Conservation (phyloP, 768 basidiomycete species). For the Tephrocybe rancida region DNA sequence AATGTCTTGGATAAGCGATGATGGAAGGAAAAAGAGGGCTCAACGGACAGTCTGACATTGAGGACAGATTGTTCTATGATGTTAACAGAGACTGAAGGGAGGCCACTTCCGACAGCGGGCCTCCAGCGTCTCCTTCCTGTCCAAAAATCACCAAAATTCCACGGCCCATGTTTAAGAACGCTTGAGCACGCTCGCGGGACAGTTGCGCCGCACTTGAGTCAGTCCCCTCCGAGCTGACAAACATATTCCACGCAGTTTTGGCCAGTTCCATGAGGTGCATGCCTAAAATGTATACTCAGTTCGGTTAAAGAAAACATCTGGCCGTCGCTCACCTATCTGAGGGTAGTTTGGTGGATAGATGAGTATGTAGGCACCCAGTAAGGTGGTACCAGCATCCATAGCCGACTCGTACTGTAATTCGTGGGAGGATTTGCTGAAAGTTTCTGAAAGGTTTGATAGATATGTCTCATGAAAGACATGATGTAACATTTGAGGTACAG, state of each 20-base stretch:
- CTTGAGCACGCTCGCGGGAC: conserved; percentile 30
- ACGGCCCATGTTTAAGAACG: conserved; percentile 42
- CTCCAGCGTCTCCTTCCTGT: conserved; percentile 62
- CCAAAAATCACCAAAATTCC: conserved; percentile 52
- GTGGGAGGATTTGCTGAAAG: conserved; percentile 72
- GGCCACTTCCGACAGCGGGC: conserved; percentile 57
- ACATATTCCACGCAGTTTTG: conserved; percentile 77
- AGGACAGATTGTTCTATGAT: conserved; percentile 8
- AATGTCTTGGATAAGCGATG: too few relatives aligned
- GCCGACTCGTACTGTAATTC: conserved; percentile 59
- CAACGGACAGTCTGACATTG: too few relatives aligned
- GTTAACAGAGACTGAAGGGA: conserved; percentile 44
- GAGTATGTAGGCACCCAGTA: conserved; percentile 67
- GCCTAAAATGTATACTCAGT: conserved; percentile 39
- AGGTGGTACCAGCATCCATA: conserved; percentile 50
- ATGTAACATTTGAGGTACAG: conserved; percentile 42
- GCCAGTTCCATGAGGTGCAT: conserved; percentile 76
- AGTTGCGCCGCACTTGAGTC: conserved; percentile 17
- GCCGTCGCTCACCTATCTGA: conserved; percentile 63
- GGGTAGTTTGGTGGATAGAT: conserved; percentile 81
- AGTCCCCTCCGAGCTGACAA: conserved; percentile 33
- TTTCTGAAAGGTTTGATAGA: conserved; percentile 58
- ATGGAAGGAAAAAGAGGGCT: too few relatives aligned
- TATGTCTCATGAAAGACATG: conserved; percentile 58
- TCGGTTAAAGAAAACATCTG: neutral